Conservation (phyloP, 1,284 basidiomycete species). For the Puccinia triticina region DNA sequence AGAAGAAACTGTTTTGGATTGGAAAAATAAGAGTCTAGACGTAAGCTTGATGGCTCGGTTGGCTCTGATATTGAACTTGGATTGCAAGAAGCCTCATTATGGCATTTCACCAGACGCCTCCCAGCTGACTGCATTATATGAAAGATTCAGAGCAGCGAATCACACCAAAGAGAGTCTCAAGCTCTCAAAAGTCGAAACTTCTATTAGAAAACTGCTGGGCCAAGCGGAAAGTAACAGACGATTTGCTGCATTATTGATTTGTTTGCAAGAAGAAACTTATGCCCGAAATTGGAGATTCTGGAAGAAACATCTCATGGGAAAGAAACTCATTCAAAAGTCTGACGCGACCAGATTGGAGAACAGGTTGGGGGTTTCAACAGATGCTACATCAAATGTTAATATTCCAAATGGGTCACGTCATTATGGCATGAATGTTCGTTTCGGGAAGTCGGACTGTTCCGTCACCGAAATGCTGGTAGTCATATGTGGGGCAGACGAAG, state of each 20-base stretch:
- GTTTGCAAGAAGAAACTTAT: not conserved
- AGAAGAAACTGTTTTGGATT: not conserved
- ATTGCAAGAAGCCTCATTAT: not conserved
- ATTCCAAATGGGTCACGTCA: not conserved
- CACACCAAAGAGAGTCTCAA: not conserved
- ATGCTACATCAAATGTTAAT: not conserved
- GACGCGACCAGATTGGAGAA: not conserved
- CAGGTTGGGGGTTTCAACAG: not conserved
- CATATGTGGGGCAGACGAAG: not conserved
- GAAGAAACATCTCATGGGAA: not conserved
- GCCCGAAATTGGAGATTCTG: not conserved
- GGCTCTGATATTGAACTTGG: slow-evolving; percentile 7
- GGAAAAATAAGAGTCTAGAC: not conserved
- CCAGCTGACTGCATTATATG: not conserved
- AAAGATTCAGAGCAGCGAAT: not conserved
- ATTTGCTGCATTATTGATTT: not conserved
- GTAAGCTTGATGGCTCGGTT: slow-evolving; percentile 1
- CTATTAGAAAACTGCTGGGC: not conserved
- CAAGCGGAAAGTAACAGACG: not conserved
- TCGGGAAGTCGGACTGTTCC: not conserved
- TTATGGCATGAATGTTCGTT: not conserved
- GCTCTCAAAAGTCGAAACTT: not conserved
- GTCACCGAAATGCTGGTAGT: not conserved
- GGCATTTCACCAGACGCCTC: not conserved
- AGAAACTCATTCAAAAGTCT: not conserved